Base-by-base conservation (phyloP, 1,139 yeast genomes). In the Candida smagusa region DNA sequence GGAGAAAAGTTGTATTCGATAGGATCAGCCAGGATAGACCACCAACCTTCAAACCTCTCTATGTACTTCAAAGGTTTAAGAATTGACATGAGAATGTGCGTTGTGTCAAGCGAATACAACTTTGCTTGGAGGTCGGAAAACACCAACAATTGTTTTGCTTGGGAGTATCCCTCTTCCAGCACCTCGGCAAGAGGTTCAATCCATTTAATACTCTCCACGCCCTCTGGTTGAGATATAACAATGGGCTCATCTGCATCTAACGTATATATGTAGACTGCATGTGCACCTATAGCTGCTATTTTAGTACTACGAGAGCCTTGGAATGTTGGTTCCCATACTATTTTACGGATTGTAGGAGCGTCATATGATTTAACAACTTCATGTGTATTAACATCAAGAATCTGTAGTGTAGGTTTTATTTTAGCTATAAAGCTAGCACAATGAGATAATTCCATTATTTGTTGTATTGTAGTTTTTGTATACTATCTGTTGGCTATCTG, bases 41-140 rank as follows among this genome's bases (percentile, higher is more conserved):
- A 69, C 11, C 61, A 43, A 2, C 44, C 27, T 21, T 61, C 59
- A 11, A 59, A 49, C 3, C 48, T 22, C 4, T 56, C 28, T 3
- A 61, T 37, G 9, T 41, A 31, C 9, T 41, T 35, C 3, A 53
- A 28, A 2, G 72, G 72, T 38, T 65, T 66, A 16, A 59, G 53
- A 1, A 70, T 44, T 3, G 63, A 62, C 43, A 63, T 56, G 7
- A 66, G 44, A 11, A 64, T 47, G 33, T 58, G 64, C 2, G 69
- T 57, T 41, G 69, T 61, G 41, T 68, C 71, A 4, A 70, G 47
- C 1, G 74, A 68, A 44, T 65, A 70, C 7, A 68, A 46, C 37
- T 61, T 63, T 13, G 59, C 59, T 25, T 58, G 57, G 3, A 70
- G 50, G 32, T 49, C 52, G 8, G 72, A 55, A 44, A 58, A 68